phyloP scores from a whole-genome alignment of 108 stramenopile genomes.

The Skeletonema grethae region DNA sequence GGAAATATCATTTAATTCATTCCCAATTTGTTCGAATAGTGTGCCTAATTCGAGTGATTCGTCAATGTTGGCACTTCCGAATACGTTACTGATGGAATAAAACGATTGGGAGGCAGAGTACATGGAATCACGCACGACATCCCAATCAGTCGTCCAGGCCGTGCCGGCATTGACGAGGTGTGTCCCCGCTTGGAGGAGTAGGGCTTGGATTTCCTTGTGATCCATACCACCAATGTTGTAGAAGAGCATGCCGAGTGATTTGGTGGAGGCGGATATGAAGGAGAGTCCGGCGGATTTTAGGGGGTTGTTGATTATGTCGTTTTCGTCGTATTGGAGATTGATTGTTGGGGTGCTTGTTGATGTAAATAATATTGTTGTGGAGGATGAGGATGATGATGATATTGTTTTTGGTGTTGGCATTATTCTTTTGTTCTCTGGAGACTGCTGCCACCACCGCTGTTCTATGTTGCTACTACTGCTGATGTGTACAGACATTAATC shows the following conservation, averaged over 20 bases:
- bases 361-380: background rate
- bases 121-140: constrained; percentile 27
- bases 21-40: constrained; percentile 42
- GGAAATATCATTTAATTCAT: constrained; percentile 45
- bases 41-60: constrained; percentile 41
- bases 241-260: constrained; percentile 39
- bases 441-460: background rate
- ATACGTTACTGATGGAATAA: constrained; percentile 43
- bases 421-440: background rate
- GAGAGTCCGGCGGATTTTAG: constrained; percentile 46
- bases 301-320: constrained; percentile 21
- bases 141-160: constrained; percentile 37
- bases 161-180: constrained; percentile 33
- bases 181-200: constrained; percentile 28
- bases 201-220: constrained; percentile 53
- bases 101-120: constrained; percentile 26
- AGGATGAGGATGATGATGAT: background rate
- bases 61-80: constrained; percentile 50
- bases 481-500: background rate
- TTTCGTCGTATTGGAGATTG: background rate
- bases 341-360: background rate
- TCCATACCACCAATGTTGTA: constrained; percentile 54
- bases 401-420: background rate
- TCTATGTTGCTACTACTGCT: background rate
- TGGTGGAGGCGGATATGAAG: constrained; percentile 46